Evolutionary conservation across 2,329 filamentous ascomycete genomes (phyloP).

Genomic region (Hortaea werneckii): DNA sequence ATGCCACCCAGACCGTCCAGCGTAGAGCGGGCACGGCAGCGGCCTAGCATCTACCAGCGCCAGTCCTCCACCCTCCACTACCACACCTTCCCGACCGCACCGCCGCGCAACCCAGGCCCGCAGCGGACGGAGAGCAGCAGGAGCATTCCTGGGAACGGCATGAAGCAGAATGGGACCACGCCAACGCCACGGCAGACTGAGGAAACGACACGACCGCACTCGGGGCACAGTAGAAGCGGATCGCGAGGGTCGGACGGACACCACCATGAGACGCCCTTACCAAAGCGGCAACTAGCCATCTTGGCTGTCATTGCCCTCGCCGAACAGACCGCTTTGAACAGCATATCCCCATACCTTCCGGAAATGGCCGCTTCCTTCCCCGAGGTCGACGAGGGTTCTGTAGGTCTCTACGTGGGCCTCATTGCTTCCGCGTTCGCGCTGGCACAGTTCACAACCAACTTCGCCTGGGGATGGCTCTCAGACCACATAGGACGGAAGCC

Average conservation of each 20-base stretch:
- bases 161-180: constrained; percentile 2
- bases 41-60: constrained; percentile 27
- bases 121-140: constrained; percentile 11
- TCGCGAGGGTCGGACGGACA: background rate
- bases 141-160: constrained; percentile 6
- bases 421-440: constrained; percentile 86
- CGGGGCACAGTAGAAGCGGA: background rate
- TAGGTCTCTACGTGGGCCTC: constrained; percentile 79
- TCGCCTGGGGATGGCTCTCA: constrained; percentile 79
- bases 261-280: constrained; percentile 60
- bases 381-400: constrained; percentile 59
- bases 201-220: constrained; percentile 10
- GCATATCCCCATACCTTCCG: constrained; percentile 88
- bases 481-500: constrained; percentile 74
- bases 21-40: background rate
- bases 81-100: constrained; percentile 69
- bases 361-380: constrained; percentile 84
- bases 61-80: constrained; percentile 55
- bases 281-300: constrained; percentile 70
- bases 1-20: background rate
- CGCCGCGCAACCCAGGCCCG: constrained; percentile 55
- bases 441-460: constrained; percentile 85
- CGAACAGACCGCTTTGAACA: constrained; percentile 94
- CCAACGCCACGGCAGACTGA: background rate
- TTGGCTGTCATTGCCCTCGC: constrained; percentile 81